phyloP scores from a whole-genome alignment of 2,329 filamentous ascomycete genomes.

The Pyrenophora teres region DNA sequence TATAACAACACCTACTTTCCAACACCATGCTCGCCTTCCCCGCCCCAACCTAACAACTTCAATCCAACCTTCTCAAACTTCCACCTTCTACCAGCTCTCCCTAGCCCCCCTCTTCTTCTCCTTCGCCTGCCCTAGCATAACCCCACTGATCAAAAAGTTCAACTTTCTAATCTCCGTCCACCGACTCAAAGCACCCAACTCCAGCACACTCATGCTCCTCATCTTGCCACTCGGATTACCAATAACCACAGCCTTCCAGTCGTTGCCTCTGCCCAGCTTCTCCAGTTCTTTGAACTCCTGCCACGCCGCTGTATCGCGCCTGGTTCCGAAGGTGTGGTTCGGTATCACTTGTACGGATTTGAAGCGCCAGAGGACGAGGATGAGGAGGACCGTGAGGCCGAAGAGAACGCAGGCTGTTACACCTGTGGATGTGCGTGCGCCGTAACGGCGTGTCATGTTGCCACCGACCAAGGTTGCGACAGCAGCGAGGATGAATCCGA shows the following conservation, averaged over 20 bases:
- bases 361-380: conserved; percentile 67
- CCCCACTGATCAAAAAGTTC: conserved; percentile 47
- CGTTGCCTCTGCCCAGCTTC: conserved; percentile 49
- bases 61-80: neutral
- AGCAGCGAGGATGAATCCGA: conserved; percentile 72
- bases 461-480: conserved; percentile 71
- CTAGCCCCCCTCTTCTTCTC: conserved; percentile 11
- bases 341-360: conserved; percentile 72
- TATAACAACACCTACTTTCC: neutral
- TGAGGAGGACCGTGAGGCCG: conserved; percentile 65
- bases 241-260: conserved; percentile 72
- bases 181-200: conserved; percentile 68
- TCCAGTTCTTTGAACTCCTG: conserved; percentile 47
- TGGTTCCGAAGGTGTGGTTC: conserved; percentile 55
- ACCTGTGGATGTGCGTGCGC: conserved; percentile 70
- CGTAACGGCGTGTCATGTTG: conserved; percentile 66
- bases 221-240: conserved; percentile 72
- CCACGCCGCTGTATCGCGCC: conserved; percentile 40
- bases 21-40: no score
- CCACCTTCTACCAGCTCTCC: conserved; percentile 7
- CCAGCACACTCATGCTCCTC: conserved; percentile 72
- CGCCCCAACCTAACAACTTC: no score
- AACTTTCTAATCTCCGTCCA: conserved; percentile 71
- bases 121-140: conserved; percentile 20
- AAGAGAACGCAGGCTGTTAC: conserved; percentile 71